Percentiles rank a stretch among this genome's conserved stretches.
phyloP scores from a whole-genome alignment of 805 yeast genomes.

The Debaryomyces tyrocola region DNA sequence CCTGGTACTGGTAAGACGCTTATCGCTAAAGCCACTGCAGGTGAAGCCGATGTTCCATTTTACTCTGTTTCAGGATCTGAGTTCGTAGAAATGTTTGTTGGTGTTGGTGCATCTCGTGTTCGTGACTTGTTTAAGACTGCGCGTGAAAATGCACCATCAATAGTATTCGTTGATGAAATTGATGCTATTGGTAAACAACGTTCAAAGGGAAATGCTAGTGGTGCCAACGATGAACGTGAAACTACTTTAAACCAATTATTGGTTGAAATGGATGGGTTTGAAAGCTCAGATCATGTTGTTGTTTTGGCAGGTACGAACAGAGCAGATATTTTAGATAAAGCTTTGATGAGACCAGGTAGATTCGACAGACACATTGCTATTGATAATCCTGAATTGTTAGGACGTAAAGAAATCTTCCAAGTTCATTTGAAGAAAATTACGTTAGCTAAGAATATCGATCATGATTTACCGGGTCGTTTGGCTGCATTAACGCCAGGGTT shows the following conservation, averaged over 20 bases:
- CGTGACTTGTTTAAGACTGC: conserved; percentile 94
- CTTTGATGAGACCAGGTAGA: conserved; percentile 95
- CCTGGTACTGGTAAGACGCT: conserved; percentile 99
- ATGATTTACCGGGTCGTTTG: conserved; percentile 73
- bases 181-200: conserved; percentile 98
- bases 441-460: conserved; percentile 45
- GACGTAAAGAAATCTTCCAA: conserved; percentile 87
- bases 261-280: conserved; percentile 99
- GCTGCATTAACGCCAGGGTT: conserved; percentile 98
- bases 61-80: conserved; percentile 96
- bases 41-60: conserved; percentile 98
- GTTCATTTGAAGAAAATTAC: conserved; percentile 81
- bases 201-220: conserved; percentile 69
- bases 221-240: conserved; percentile 96
- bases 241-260: conserved; percentile 91
- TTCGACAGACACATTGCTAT: conserved; percentile 91
- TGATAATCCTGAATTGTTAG: conserved; percentile 93
- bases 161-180: conserved; percentile 96
- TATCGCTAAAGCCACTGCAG: conserved; percentile 97
- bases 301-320: conserved; percentile 98
- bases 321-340: conserved; percentile 89
- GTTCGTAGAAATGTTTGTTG: conserved; percentile 98
- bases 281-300: conserved; percentile 86
- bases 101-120: conserved; percentile 98
- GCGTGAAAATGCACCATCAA: conserved; percentile 90